These are phyloP conservation scores for Rhizophagus prolifer DNA, from an alignment of 192 early-diverging fungal genomes.

Conservation along the genomic window DNA sequence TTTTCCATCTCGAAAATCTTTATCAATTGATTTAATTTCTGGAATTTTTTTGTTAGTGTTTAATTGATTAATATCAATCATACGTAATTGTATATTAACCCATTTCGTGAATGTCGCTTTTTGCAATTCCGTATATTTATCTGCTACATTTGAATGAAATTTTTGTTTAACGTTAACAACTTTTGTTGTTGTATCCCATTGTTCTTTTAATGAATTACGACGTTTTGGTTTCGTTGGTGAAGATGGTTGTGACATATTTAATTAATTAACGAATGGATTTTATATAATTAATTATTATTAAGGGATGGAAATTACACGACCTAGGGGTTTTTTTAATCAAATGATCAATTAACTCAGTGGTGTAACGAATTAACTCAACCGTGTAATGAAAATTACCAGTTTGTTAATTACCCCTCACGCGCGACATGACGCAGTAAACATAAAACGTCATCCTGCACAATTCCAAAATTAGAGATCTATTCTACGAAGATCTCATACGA, in stretches of 20 bases:
- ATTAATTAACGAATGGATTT: background rate
- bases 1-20: constrained; percentile 29
- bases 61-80: background rate
- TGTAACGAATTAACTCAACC: too few species aligned
- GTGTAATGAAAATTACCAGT: too few species aligned
- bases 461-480: too few species aligned
- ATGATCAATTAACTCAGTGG: too few species aligned
- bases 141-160: background rate
- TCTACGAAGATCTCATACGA: too few species aligned
- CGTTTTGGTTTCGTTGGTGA: constrained; percentile 20
- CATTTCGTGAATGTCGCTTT: constrained; percentile 25
- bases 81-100: constrained; percentile 27
- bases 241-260: background rate
- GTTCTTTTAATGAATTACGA: constrained; percentile 7
- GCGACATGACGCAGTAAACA: too few species aligned
- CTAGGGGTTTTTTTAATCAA: too few species aligned
- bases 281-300: too few species aligned
- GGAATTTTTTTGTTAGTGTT: background rate
- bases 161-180: constrained; percentile 26
- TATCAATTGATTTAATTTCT: constrained; percentile 24
- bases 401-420: too few species aligned
- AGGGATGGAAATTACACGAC: too few species aligned
- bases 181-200: constrained; percentile 28
- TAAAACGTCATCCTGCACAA: too few species aligned
- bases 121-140: constrained; percentile 22